Conservation (phyloP, 345 rosid genomes). For the Arabis alpina region DNA sequence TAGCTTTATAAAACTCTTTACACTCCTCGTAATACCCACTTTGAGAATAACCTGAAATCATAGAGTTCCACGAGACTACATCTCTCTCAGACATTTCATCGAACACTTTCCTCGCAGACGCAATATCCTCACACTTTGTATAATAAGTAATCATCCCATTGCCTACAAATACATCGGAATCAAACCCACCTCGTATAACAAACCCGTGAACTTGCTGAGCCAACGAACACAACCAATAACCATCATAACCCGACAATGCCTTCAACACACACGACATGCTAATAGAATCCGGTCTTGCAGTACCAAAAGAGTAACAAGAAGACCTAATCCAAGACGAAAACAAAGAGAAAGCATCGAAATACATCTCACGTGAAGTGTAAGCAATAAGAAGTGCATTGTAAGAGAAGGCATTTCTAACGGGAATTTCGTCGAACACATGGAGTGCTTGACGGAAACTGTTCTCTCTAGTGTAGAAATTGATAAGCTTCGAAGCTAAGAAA, state of each 20-base stretch:
- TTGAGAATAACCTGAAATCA: slow-evolving; percentile 85
- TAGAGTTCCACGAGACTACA: slow-evolving; percentile 82
- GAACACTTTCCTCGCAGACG: slow-evolving; percentile 62
- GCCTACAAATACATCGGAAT: slow-evolving; percentile 56
- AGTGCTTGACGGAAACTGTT: slow-evolving; percentile 51
- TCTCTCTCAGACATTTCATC: slow-evolving; percentile 68
- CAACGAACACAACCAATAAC: slow-evolving; percentile 40
- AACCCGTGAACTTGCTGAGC: slow-evolving; percentile 68
- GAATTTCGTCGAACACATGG: slow-evolving; percentile 71
- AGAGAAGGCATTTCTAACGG: slow-evolving; percentile 59
- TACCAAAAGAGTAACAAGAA: slow-evolving; percentile 28
- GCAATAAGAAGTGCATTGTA: slow-evolving; percentile 80
- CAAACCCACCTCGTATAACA: slow-evolving; percentile 55
- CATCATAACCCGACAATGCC: slow-evolving; percentile 50
- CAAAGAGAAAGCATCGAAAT: slow-evolving; percentile 50
- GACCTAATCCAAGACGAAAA: slow-evolving; percentile 51
- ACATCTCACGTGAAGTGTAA: slow-evolving; percentile 57
- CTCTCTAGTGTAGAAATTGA: slow-evolving; percentile 56
- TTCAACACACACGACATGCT: slow-evolving; percentile 69
- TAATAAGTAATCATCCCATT: slow-evolving; percentile 75
- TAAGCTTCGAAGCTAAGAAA: slow-evolving; percentile 76
- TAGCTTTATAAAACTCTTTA: slow-evolving; percentile 60
- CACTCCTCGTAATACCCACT: slow-evolving; percentile 67
- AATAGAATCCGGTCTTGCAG: slow-evolving; percentile 53
- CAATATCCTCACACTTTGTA: slow-evolving; percentile 52